Base-by-base conservation (phyloP, 192 early-diverging fungal genomes). In the Radiomyces spectabilis region DNA sequence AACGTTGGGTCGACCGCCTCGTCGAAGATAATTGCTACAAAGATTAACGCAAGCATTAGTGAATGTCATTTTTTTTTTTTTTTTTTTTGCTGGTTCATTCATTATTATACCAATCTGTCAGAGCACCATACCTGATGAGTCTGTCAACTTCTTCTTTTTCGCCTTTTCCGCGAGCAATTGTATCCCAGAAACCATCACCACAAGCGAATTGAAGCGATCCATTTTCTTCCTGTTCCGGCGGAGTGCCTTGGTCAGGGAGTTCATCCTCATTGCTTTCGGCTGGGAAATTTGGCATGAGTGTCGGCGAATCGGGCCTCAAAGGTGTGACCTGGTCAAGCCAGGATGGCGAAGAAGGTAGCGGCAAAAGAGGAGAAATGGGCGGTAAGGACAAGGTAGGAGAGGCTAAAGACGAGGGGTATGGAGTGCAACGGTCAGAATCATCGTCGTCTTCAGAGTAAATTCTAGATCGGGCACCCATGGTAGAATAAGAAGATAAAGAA, bases 1-100 rank as follows among this genome's bases (percentile, higher is more conserved):
- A 16, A 66, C 64, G 49, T 66, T 66, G 13, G 57, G 51, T 21
- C 48, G 39, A 4, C 64, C 64, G 5, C 64, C 64, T 16, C 64
- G 50, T 3, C 35, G 39, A 25, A 66, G 29, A 43, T 66, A 66
- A 22, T 53, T 66, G 21, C 64, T 66, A 54, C 21, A 24, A 18
- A 27, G 16, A 45, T 1, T 19, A 37, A 15, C 15, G 25, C 0
- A 45, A 37, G 16, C 27, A 53, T 40, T 24, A 26, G 24, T 19
- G 16, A 22, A 26, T 6, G 21, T n/a, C n/a, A n/a, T n/a, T n/a
- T n/a, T n/a, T n/a, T n/a, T n/a, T n/a, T n/a, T n/a, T n/a, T n/a
- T n/a, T 37, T 1, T n/a, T 22, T 21, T 33, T 27, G 6, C 16
- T 32, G 31, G 19, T 31, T 33, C 18, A 18, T 53, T 47, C 27